phyloP scores from a whole-genome alignment of 139 green algal genomes.

The Tetraselmis chui region DNA sequence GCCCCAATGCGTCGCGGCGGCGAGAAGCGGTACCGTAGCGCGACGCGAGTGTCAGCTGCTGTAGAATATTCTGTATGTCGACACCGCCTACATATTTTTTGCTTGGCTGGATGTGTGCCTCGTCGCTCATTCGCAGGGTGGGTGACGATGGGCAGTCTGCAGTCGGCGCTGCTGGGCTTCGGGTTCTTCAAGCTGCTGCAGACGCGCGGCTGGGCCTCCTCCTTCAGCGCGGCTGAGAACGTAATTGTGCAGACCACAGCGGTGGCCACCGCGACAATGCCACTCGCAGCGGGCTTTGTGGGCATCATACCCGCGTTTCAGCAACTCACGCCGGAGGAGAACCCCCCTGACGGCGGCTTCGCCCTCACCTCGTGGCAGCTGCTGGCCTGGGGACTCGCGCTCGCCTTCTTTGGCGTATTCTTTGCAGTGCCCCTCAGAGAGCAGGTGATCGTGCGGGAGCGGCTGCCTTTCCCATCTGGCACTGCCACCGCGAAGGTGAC shows the following conservation, averaged over 20 bases:
- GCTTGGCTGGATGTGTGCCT: too few species aligned
- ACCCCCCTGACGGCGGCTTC: slow-evolving; percentile 26
- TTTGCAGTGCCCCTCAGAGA: slow-evolving; percentile 43
- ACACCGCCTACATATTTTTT: too few species aligned
- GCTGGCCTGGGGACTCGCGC: slow-evolving; percentile 35
- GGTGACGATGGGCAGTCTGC: slow-evolving; percentile 10
- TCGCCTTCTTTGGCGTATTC: slow-evolving; percentile 53
- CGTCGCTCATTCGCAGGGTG: slow-evolving; percentile 1
- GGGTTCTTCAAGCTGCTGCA: slow-evolving; percentile 39
- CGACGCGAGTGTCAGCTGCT: too few species aligned
- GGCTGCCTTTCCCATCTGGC: slow-evolving; percentile 31
- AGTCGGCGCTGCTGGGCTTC: slow-evolving; percentile 51
- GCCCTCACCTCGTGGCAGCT: slow-evolving; percentile 28
- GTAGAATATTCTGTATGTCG: too few species aligned
- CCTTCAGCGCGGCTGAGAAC: slow-evolving; percentile 44
- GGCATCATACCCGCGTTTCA: slow-evolving; percentile 45
- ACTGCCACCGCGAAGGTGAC: slow-evolving; percentile 45
- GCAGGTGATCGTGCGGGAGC: slow-evolving; percentile 51
- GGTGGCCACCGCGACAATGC: slow-evolving; percentile 55
- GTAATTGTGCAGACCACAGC: slow-evolving; percentile 55
- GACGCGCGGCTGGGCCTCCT: slow-evolving; percentile 12
- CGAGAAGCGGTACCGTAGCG: too few species aligned
- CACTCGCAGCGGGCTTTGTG: slow-evolving; percentile 45
- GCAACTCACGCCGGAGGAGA: slow-evolving; percentile 33
- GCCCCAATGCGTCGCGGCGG: too few species aligned